A percentile compares a stretch with the other conserved stretches of the same genome.
These are phyloP conservation scores for Voacanga thouarsii DNA, from an alignment of 257 asterid species.

Conservation along the genomic window DNA sequence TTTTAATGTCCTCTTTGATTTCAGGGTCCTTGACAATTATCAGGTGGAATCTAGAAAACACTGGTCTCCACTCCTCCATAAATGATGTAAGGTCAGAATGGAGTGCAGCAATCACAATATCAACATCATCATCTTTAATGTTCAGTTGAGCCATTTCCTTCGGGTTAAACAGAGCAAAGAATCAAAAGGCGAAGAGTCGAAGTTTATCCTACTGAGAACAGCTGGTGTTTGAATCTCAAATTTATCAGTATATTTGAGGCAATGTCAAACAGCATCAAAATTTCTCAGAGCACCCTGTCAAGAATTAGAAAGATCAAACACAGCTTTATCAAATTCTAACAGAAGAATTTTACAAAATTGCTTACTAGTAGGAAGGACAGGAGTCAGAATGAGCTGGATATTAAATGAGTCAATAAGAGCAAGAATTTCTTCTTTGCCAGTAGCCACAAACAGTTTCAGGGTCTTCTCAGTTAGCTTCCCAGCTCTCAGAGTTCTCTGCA, in stretches of 20 bases:
- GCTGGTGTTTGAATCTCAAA: neutral
- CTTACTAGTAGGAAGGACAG: conserved; percentile 47
- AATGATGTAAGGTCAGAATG: conserved; percentile 69
- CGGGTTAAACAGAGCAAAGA: conserved; percentile 9
- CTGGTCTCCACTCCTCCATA: conserved; percentile 81
- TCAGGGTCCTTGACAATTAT: conserved; percentile 83
- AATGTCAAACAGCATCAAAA: conserved; percentile 33
- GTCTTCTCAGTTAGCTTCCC: conserved; percentile 91
- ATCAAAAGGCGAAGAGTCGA: neutral
- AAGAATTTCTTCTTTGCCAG: conserved; percentile 87
- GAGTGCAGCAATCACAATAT: conserved; percentile 65
- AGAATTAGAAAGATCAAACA: conserved; percentile 22
- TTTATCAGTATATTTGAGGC: neutral
- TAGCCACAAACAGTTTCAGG: conserved; percentile 72
- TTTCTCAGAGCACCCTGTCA: conserved; percentile 76
- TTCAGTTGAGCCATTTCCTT: conserved; percentile 43
- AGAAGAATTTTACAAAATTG: neutral
- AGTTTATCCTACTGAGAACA: conserved; percentile 8
- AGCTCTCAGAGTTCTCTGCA: conserved; percentile 80
- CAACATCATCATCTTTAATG: conserved; percentile 54
- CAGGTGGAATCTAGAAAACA: conserved; percentile 76
- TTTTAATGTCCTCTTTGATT: conserved; percentile 59
- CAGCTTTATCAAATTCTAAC: conserved; percentile 14
- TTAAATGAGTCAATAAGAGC: conserved; percentile 60
- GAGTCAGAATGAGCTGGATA: conserved; percentile 54